phyloP scores from a whole-genome alignment of 352 stramenopile species.

The Peronosclerospora sorghi region DNA sequence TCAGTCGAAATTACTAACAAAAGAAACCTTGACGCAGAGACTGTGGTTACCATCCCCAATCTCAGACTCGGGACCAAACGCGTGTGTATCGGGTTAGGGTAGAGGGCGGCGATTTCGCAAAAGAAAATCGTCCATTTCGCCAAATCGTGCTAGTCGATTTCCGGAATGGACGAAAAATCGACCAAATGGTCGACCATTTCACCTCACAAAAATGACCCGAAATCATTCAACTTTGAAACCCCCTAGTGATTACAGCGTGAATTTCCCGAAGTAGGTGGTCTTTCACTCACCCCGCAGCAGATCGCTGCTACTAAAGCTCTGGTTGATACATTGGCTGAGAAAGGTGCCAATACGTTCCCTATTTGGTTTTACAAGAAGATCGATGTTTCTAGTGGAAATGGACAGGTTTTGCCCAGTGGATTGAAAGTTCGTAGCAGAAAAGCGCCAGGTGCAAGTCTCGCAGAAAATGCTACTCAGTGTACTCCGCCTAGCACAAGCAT shows the following conservation, averaged over 20 bases:
- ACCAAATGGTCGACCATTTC: too few species aligned
- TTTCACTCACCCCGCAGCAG: conserved; percentile 31
- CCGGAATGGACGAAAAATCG: conserved; percentile 74
- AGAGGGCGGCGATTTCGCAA: too few species aligned
- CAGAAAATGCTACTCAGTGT: conserved; percentile 1
- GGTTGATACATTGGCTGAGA: conserved; percentile 27
- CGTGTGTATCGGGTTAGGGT: too few species aligned
- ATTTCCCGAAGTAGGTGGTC: conserved; percentile 36
- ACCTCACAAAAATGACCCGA: too few species aligned
- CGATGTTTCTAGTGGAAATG: too few species aligned
- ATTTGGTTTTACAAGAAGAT: too few species aligned
- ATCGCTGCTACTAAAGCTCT: conserved; percentile 31
- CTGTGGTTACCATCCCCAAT: too few species aligned
- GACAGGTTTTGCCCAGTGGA: conserved; percentile 23
- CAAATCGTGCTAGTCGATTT: too few species aligned
- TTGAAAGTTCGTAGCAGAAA: conserved; percentile 13
- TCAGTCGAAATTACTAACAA: too few species aligned
- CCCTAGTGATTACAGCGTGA: conserved; percentile 51
- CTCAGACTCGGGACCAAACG: too few species aligned
- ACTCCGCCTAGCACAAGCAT: conserved; percentile 1
- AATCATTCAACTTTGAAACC: conserved; percentile 83
- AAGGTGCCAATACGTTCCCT: conserved; percentile 39
- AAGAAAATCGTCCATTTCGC: too few species aligned
- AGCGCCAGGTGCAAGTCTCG: conserved; percentile 1
- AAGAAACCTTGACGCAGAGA: too few species aligned